phyloP scores from a whole-genome alignment of 2,329 filamentous ascomycete genomes.

The Pseudocercospora pini-densiflorae region DNA sequence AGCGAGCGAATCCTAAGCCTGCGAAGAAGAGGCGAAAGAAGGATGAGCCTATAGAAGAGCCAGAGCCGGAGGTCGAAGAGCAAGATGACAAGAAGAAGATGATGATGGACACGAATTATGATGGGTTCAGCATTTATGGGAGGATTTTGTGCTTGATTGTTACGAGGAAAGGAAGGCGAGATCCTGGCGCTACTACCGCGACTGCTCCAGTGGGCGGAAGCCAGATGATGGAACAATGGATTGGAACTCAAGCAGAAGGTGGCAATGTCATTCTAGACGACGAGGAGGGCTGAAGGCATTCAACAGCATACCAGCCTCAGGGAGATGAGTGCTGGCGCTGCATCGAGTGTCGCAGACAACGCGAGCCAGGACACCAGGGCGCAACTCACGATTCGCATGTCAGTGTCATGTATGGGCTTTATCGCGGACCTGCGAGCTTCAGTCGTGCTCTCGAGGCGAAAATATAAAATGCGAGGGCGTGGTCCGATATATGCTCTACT shows the following conservation, averaged over 20 bases:
- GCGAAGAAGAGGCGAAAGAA: slow-evolving; percentile 29
- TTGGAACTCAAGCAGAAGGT: slow-evolving; percentile 43
- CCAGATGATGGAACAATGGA: slow-evolving; percentile 48
- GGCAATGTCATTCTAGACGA: slow-evolving; percentile 40
- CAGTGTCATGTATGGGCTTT: neutral
- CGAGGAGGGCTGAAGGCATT: slow-evolving; percentile 28
- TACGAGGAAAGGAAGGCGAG: slow-evolving; percentile 66
- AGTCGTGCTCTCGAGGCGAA: neutral
- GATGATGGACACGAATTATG: slow-evolving; percentile 82
- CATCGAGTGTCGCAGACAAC: neutral
- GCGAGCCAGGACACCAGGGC: neutral
- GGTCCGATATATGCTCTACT: neutral
- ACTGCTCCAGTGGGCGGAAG: slow-evolving; percentile 36
- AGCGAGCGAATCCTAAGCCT: slow-evolving; percentile 33
- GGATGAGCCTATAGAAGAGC: slow-evolving; percentile 30
- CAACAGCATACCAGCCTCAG: neutral
- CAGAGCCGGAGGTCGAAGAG: slow-evolving; percentile 24
- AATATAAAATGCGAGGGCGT: neutral
- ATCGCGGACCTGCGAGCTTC: neutral
- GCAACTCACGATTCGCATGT: neutral
- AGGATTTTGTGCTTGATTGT: slow-evolving; percentile 90
- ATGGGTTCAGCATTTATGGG: slow-evolving; percentile 95
- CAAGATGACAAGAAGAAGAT: slow-evolving; percentile 88
- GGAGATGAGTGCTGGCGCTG: neutral
- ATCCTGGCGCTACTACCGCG: slow-evolving; percentile 27